Evolutionary conservation across 73 alveolate genomes (phyloP), one percentile per base, ranked within the genome.

Genomic region (Paramecium primaurelia): DNA sequence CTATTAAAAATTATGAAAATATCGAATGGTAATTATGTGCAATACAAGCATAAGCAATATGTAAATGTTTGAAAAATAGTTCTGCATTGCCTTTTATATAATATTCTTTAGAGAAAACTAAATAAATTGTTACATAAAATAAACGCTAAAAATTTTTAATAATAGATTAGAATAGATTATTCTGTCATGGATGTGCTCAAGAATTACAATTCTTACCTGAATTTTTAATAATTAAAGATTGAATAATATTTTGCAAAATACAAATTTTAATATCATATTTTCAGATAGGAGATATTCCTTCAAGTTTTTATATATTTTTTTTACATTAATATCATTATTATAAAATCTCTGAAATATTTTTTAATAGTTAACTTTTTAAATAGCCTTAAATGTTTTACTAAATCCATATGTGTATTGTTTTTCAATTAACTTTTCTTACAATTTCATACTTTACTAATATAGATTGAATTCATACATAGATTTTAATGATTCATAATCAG

Each of bases 381-480:
- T 73, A 2, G 60, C 59, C 11, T n/a, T 32, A 3, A 73, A 37
- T 3, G 68, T 73, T 37, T 73, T 73, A 38, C 60, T 38, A 37
- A 73, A 73, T 3, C 87, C 87, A 36, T 73, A 68, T 16, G 87
- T 73, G 59, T 73, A 73, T 36, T 38, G 4, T 8, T 18, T 73
- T 38, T 73, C 87, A 6, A 73, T 4, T 18, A 37, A 14, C 22
- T 73, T 73, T 11, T 38, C 37, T 36, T 73, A 73, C 11, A 73
- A 73, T 73, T 73, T 20, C 47, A 8, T 32, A 38, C 87, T 73
- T 73, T 73, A 73, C n/a, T 73, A 22, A 10, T 73, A 73, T 4
- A 73, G 59, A 36, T 73, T 73, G 64, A 73, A 73, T 38, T 73
- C 87, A 73, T 73, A 73, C 87, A 73, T 73, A 36, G 87, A 73